These are phyloP conservation scores for Salinomyces thailandicus DNA, from an alignment of 2,329 filamentous ascomycete species.

Conservation along the genomic window DNA sequence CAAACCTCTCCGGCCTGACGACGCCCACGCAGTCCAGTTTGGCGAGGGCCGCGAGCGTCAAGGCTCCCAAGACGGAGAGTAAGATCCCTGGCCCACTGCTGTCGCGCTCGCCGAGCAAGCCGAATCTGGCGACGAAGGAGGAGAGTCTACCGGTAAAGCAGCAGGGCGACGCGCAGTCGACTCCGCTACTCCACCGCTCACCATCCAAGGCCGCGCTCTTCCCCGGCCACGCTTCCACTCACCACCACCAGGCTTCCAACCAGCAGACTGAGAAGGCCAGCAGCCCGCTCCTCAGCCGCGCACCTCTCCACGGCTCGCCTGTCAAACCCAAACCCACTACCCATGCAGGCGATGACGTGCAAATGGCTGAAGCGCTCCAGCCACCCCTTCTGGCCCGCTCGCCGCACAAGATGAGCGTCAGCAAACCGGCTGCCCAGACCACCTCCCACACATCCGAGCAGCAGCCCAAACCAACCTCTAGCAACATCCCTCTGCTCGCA, in stretches of 20 bases:
- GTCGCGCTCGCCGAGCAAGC: slow-evolving; percentile 9
- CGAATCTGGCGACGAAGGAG: background rate
- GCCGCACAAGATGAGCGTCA: slow-evolving; percentile 17
- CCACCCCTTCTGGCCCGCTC: slow-evolving; percentile 21
- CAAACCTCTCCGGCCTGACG: slow-evolving; percentile 47
- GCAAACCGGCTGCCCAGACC: slow-evolving; percentile 9
- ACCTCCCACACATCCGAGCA: slow-evolving; percentile 6
- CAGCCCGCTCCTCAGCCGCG: slow-evolving; percentile 8
- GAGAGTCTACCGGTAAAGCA: background rate
- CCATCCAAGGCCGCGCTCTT: slow-evolving; percentile 20
- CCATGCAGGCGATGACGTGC: too few relatives aligned
- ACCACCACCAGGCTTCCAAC: background rate
- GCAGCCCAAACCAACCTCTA: slow-evolving; percentile 7
- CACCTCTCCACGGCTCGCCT: slow-evolving; percentile 2
- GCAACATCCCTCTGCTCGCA: slow-evolving; percentile 21
- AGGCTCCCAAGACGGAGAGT: slow-evolving; percentile 26
- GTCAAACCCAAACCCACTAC: too few relatives aligned
- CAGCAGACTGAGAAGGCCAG: background rate
- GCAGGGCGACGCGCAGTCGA: slow-evolving; percentile 5
- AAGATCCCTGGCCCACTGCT: background rate
- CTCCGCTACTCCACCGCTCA: slow-evolving; percentile 20
- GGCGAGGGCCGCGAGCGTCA: slow-evolving; percentile 48
- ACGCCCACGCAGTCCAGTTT: slow-evolving; percentile 72
- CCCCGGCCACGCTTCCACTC: background rate
- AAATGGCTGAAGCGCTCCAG: slow-evolving; percentile 1